Base-by-base conservation (phyloP, 257 asterid genomes). In the Solanum ossicruentum region DNA sequence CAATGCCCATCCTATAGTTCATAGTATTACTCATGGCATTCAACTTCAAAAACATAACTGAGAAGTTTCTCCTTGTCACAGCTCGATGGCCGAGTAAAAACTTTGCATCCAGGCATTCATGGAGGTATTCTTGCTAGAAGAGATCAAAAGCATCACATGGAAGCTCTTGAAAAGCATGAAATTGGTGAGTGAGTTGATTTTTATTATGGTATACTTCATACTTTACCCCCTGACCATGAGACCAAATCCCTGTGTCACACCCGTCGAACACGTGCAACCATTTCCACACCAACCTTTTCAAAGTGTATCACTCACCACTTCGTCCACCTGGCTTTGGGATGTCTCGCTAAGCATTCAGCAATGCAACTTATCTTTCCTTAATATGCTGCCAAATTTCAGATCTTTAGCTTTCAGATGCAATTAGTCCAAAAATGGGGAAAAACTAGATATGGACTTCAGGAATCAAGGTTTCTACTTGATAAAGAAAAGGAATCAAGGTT, bases 11-110 rank as follows among this genome's bases (percentile, higher is more conserved):
- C 41, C 41, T 4, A 36, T 36, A 36, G 41, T 36, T 36, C 41
- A 36, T 36, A 36, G 41, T 36, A 36, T 36, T 36, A 36, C 49
- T 78, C 65, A 52, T 78, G 65, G 12, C 16, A 36, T 39, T 78
- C 16, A 52, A 52, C 61, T 78, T 78, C 65, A 52, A 26, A 52
- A 78, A 51, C 26, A 52, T 9, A 28, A 78, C 83, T 51, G 47
- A 28, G 43, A 16, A 26, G 28, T 80, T 61, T 84, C 49, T 78
- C 18, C 1, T 52, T 78, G 49, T 78, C 83, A 57, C 92, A 95
- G 98, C 98, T 97, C 86, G 98, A 97, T 88, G 99, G 99, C 7
- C 98, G 99, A 86, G 99, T 97, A 75, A 97, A 97, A 92, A 97
- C 99, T 54, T 89, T 97, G 67, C 98, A 97, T 88, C 99, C 99